Conservation (phyloP, 139 green algal genomes). For the Chlorella sorokiniana region DNA sequence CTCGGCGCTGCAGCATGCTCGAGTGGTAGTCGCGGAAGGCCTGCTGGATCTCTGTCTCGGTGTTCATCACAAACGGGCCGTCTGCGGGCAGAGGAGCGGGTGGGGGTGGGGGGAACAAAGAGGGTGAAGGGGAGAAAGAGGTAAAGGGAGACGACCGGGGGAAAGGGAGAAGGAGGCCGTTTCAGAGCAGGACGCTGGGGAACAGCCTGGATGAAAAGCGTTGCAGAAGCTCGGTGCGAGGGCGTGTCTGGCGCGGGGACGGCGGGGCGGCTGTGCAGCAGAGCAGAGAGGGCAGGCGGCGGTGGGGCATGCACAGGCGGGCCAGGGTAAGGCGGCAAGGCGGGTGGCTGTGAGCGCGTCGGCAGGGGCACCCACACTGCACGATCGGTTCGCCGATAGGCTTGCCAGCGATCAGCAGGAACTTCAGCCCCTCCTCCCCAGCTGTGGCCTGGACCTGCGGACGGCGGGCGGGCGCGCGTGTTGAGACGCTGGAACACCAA, state of each 20-base stretch:
- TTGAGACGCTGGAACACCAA: too few relatives aligned
- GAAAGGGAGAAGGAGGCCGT: too few relatives aligned
- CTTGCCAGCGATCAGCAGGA: slow-evolving; percentile 80
- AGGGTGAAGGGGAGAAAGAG: neutral
- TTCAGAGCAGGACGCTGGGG: too few relatives aligned
- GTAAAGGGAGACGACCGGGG: neutral
- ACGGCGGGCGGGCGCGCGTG: neutral
- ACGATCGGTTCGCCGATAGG: slow-evolving; percentile 91
- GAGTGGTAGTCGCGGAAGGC: slow-evolving; percentile 76
- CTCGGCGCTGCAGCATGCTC: slow-evolving; percentile 72
- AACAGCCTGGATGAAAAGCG: too few relatives aligned
- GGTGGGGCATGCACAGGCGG: too few relatives aligned
- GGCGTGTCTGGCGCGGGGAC: neutral
- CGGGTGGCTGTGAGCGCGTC: too few relatives aligned
- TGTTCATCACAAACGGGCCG: slow-evolving; percentile 89
- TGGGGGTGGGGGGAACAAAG: neutral
- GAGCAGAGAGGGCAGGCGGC: neutral
- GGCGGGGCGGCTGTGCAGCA: neutral
- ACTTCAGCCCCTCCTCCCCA: slow-evolving; percentile 57
- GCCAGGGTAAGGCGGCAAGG: too few relatives aligned
- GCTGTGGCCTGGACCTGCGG: slow-evolving; percentile 18
- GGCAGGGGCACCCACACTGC: slow-evolving; percentile 67
- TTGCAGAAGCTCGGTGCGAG: too few relatives aligned
- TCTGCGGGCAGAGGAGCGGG: slow-evolving; percentile 12
- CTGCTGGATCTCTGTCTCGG: slow-evolving; percentile 69